These are phyloP conservation scores for Candida mesenterica DNA, from an alignment of 1,139 yeast species.

Conservation along the genomic window DNA sequence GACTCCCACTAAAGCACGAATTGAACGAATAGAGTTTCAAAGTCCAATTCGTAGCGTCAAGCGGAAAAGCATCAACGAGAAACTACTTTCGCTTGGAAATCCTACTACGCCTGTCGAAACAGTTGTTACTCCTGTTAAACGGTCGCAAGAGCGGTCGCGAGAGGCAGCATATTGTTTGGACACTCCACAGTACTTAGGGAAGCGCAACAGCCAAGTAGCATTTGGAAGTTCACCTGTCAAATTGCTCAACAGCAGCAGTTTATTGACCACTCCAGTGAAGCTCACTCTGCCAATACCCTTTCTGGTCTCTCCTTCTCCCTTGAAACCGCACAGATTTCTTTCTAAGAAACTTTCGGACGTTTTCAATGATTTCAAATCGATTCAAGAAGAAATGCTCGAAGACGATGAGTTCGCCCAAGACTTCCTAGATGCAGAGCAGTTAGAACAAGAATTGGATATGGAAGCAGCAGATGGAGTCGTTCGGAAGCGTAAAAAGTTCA, in stretches of 20 bases:
- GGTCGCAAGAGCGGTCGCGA: conserved; percentile 1
- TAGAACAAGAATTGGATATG: conserved; percentile 17
- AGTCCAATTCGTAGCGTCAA: conserved; percentile 9
- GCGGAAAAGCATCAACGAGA: conserved; percentile 5
- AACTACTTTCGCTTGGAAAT: conserved; percentile 4
- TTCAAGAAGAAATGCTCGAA: conserved; percentile 19
- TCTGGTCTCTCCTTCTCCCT: conserved; percentile 47
- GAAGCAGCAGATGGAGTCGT: conserved; percentile 18
- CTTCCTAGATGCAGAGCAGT: conserved; percentile 3
- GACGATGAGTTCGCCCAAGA: conserved; percentile 11
- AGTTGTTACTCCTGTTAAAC: conserved; percentile 8
- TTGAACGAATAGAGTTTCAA: neutral
- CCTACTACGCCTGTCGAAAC: conserved; percentile 1
- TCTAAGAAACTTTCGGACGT: conserved; percentile 32
- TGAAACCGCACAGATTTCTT: conserved; percentile 38
- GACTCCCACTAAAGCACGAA: conserved; percentile 30
- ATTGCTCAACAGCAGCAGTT: neutral
- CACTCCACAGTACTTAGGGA: conserved; percentile 37
- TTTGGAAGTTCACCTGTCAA: conserved; percentile 9
- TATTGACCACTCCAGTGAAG: conserved; percentile 10
- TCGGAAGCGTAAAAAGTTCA: conserved; percentile 31
- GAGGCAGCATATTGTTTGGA: conserved; percentile 11
- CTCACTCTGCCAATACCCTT: conserved; percentile 18
- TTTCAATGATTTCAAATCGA: conserved; percentile 26
- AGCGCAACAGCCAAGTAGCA: conserved; percentile 23